Conservation (phyloP, 1,284 basidiomycete genomes). For the Meira miltonrushii region DNA sequence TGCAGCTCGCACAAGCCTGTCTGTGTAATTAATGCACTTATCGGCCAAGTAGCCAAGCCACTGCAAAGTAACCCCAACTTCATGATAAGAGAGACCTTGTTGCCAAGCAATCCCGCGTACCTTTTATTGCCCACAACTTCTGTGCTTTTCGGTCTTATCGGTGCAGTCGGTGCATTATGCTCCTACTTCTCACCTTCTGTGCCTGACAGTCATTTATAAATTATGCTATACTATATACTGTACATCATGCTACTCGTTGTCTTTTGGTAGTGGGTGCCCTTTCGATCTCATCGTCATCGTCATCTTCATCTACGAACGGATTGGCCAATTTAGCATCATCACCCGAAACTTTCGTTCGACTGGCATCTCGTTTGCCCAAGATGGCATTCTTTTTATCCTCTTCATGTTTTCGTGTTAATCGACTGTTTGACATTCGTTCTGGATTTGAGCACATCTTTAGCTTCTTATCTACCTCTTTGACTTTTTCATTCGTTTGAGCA, state of each 20-base stretch:
- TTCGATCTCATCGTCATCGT: slow-evolving; percentile 1
- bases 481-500: not conserved
- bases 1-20: not conserved
- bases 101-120: no score
- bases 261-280: not conserved
- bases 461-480: slow-evolving; percentile 6
- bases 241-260: not conserved
- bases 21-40: not conserved
- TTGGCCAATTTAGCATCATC: no score
- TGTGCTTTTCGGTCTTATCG: no score
- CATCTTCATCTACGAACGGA: not conserved
- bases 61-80: no score
- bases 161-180: no score
- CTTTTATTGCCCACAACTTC: no score
- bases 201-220: no score
- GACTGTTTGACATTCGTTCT: not conserved
- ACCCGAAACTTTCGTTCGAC: not conserved
- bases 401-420: not conserved
- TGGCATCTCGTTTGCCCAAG: not conserved
- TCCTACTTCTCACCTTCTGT: no score
- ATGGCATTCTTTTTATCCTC: not conserved
- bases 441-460: slow-evolving; percentile 6
- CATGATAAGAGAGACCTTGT: no score
- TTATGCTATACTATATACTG: no score
- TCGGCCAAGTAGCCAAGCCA: no score